Evolutionary conservation across 1,284 basidiomycete species (phyloP), one percentile per base, ranked within the genome.

Genomic region (Trametes hirsuta): DNA sequence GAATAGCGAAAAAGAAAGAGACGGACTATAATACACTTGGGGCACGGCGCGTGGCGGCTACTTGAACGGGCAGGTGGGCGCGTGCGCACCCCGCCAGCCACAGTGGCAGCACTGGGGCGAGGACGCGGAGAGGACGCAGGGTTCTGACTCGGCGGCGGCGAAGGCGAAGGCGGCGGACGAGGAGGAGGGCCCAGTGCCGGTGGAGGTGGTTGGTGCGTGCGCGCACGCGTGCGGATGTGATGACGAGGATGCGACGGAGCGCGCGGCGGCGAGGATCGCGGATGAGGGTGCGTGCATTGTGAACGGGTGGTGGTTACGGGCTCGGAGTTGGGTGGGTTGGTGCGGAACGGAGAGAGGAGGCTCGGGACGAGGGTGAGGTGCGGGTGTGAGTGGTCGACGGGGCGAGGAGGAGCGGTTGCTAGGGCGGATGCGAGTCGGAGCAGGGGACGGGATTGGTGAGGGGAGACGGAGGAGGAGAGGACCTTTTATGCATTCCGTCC

Each of bases 21-120:
- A 18, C 18, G 18, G 46, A 62, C 55, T 60, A 65, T 63, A 53
- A 65, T 64, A 69, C 65, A 67, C 47, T 55, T 25, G 58, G 25
- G 41, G 37, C 18, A 25, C 46, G 18, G 42, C 58, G 61, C 62
- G 62, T 39, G 30, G 30, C 30, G 30, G 30, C 66, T 63, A 74
- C 69, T 71, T 73, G 85, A 90, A 90, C 35, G 88, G 88, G 78
- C 87, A 90, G 69, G 77, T 81, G 42, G 84, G 82, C n/a, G 84
- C 75, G 71, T 90, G 88, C 57, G 77, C 71, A 47, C 87, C 88
- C 67, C 87, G 84, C 78, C 79, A 87, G 64, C 87, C 87, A 64
- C 88, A 90, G 71, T 89, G 87, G 79, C 86, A 88, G 77, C 88
- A 90, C 72, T 90, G 87, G 62, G 88, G 87, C 21, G 83, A 77